Evolutionary conservation across 352 stramenopile genomes (phyloP).

Genomic region (Globisporangium apiculatum): DNA sequence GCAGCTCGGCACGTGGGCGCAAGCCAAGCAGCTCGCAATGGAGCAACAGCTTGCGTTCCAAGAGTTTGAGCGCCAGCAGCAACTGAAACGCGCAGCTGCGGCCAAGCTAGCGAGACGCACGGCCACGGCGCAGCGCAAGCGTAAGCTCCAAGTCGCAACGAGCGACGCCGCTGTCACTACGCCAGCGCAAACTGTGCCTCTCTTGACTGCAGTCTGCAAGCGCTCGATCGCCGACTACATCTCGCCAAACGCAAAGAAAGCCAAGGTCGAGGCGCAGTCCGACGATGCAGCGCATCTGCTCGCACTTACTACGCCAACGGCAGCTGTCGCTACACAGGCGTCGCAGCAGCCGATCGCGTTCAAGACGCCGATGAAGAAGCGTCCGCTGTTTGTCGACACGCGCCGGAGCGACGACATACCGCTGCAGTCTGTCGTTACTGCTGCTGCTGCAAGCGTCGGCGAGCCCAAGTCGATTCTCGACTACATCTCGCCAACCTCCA

Average conservation of each 20-base stretch:
- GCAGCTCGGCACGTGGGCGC: not conserved
- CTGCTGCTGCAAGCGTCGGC: not conserved
- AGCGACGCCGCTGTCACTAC: not conserved
- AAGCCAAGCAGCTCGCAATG: not conserved
- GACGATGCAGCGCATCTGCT: too few relatives aligned
- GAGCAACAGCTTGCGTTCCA: not conserved
- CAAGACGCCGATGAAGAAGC: conserved; percentile 13
- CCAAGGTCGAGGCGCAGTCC: not conserved
- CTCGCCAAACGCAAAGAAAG: conserved; percentile 12
- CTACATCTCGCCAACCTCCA: not conserved
- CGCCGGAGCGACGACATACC: not conserved
- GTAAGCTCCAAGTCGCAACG: conserved; percentile 1
- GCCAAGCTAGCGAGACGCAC: conserved; percentile 2
- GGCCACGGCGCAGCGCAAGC: conserved; percentile 1
- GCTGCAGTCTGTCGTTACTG: not conserved
- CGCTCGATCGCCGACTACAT: conserved; percentile 15
- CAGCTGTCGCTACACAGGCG: too few relatives aligned
- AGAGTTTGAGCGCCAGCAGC: conserved; percentile 5
- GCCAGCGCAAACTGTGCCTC: too few relatives aligned
- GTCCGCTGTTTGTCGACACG: conserved; percentile 6
- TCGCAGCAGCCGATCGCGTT: not conserved
- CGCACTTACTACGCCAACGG: too few relatives aligned
- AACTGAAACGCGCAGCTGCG: not conserved
- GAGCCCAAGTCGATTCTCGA: conserved; percentile 1
- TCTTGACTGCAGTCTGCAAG: too few relatives aligned